A percentile compares a stretch with the other conserved stretches of the same genome.
Evolutionary conservation across 2,329 filamentous ascomycete species (phyloP).

Genomic region (Botryotinia convoluta): DNA sequence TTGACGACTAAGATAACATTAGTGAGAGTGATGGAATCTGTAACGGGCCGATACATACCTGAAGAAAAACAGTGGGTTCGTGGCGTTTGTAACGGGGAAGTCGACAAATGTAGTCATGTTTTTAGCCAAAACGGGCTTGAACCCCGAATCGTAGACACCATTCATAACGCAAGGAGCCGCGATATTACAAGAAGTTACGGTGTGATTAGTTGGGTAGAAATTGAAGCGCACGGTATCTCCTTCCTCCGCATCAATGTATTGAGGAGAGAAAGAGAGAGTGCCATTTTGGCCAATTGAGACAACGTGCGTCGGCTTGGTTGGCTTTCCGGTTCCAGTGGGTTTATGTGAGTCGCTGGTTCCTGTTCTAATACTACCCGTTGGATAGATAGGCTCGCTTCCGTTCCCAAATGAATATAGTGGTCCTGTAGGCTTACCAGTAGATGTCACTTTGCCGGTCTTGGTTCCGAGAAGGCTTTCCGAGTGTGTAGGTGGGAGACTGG

Average conservation of each 20-base stretch:
- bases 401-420: constrained; percentile 12
- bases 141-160: constrained; percentile 22
- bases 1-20: constrained; percentile 17
- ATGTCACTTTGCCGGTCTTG: neutral
- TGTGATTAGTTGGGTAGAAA: constrained; percentile 21
- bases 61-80: constrained; percentile 17
- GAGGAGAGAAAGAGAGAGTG: constrained; percentile 17
- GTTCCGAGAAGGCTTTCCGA: neutral
- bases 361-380: neutral
- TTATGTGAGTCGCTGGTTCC: neutral
- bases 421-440: neutral
- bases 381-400: neutral
- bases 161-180: constrained; percentile 18
- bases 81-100: constrained; percentile 21
- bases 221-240: constrained; percentile 23
- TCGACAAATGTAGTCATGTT: constrained; percentile 21
- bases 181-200: constrained; percentile 20
- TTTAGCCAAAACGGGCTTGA: constrained; percentile 15
- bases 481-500: constrained; percentile 10
- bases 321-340: neutral
- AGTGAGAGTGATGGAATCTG: neutral
- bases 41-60: constrained; percentile 5
- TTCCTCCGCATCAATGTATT: constrained; percentile 17
- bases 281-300: constrained; percentile 22
- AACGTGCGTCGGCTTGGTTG: constrained; percentile 18